Percentiles rank a stretch among this genome's conserved stretches.
Conservation (phyloP, 495 filamentous ascomycete species). For the Venustampulla echinocandica region DNA sequence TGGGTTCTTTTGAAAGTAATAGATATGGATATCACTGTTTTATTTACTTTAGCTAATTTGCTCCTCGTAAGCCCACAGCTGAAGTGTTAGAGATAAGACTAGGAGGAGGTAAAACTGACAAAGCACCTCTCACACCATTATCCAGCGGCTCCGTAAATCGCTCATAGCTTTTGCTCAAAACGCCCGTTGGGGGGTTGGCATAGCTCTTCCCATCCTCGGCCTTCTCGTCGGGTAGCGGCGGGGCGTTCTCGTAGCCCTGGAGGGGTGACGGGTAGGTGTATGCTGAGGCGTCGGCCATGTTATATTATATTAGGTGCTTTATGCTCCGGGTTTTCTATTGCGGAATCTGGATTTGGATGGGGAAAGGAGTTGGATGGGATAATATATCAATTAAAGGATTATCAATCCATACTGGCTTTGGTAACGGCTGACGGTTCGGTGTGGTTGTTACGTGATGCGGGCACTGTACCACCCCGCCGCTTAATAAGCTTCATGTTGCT, state of each 20-base stretch:
- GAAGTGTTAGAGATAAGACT: background rate
- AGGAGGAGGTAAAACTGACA: conserved; percentile 31
- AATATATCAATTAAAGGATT: background rate
- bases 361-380: background rate
- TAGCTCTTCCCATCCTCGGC: conserved; percentile 51
- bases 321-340: too few relatives aligned
- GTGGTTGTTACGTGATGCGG: too few relatives aligned
- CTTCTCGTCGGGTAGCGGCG: conserved; percentile 54
- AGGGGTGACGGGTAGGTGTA: conserved; percentile 59
- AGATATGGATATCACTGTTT: conserved; percentile 67
- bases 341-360: background rate
- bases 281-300: conserved; percentile 24
- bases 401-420: too few relatives aligned
- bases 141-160: conserved; percentile 55
- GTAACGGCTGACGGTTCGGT: too few relatives aligned
- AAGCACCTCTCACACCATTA: conserved; percentile 50
- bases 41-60: background rate
- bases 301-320: background rate
- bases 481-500: too few relatives aligned
- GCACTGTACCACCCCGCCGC: too few relatives aligned
- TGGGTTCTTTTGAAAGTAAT: conserved; percentile 59
- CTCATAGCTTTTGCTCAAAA: conserved; percentile 54
- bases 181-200: conserved; percentile 47
- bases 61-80: background rate
- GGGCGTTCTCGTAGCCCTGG: conserved; percentile 53